Evolutionary conservation across 192 early-diverging fungal species (phyloP).

Genomic region (Coemansia sp.): DNA sequence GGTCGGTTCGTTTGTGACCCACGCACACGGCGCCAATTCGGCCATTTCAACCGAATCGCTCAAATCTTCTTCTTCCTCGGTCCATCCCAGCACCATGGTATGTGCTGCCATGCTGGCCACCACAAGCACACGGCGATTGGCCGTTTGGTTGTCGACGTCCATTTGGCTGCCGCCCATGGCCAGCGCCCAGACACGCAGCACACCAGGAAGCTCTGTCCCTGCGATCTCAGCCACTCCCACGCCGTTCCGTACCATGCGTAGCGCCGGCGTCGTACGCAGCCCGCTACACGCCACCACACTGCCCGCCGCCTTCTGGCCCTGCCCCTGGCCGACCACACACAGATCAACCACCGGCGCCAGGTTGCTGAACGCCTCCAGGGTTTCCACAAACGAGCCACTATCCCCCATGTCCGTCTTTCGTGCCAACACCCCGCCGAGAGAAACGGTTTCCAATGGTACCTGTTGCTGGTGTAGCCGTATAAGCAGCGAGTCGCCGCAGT

Average conservation of each 20-base stretch:
- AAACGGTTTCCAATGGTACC: conserved; percentile 5
- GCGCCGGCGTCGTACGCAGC: conserved; percentile 63
- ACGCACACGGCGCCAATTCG: conserved; percentile 39
- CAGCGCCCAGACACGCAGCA: conserved; percentile 76
- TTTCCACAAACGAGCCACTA: conserved; percentile 52
- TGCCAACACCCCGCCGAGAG: conserved; percentile 1
- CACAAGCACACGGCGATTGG: not conserved
- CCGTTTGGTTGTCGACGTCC: conserved; percentile 2
- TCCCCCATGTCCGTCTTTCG: conserved; percentile 10
- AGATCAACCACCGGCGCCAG: conserved; percentile 86
- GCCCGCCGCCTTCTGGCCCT: conserved; percentile 31
- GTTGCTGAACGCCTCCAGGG: conserved; percentile 66
- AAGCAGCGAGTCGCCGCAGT: conserved; percentile 81
- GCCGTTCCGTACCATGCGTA: conserved; percentile 85
- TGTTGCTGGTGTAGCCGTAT: conserved; percentile 60
- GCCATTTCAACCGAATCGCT: conserved; percentile 56
- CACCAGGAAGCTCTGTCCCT: conserved; percentile 60
- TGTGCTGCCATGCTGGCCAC: not conserved
- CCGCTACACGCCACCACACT: conserved; percentile 91
- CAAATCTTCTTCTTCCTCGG: conserved; percentile 28
- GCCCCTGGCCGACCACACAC: conserved; percentile 73
- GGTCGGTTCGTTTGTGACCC: conserved; percentile 32
- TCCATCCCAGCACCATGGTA: conserved; percentile 39
- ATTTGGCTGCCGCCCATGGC: conserved; percentile 18
- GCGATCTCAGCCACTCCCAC: conserved; percentile 77